A percentile compares a stretch with the other conserved stretches of the same genome.
These are phyloP conservation scores for Inonotus hispidus DNA, from an alignment of 1,284 basidiomycete genomes.

Conservation along the genomic window DNA sequence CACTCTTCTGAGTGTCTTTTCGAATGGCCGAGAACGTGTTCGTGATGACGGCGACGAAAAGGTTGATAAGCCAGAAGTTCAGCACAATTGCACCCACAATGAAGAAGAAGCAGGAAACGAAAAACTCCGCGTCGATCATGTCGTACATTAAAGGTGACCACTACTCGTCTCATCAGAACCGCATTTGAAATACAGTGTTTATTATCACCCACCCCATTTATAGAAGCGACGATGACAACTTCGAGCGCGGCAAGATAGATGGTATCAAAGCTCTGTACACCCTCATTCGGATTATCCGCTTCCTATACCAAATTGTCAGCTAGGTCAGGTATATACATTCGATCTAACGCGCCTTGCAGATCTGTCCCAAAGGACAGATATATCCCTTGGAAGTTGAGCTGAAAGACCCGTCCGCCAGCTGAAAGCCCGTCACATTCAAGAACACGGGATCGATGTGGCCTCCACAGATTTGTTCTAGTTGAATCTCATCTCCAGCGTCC, in stretches of 20 bases:
- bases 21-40: constrained; percentile 92
- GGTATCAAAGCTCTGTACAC: constrained; percentile 86
- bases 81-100: constrained; percentile 79
- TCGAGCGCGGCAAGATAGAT: constrained; percentile 82
- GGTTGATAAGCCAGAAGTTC: constrained; percentile 93
- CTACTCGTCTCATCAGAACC: constrained; percentile 29
- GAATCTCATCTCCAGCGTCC: constrained; percentile 45
- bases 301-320: constrained; percentile 36
- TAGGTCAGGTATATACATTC: neutral
- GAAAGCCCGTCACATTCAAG: constrained; percentile 42
- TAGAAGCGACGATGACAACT: constrained; percentile 81
- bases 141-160: constrained; percentile 85
- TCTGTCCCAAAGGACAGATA: constrained; percentile 78
- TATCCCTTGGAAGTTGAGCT: constrained; percentile 54
- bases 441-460: constrained; percentile 64
- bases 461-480: constrained; percentile 65
- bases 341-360: constrained; percentile 54
- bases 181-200: neutral
- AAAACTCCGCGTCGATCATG: constrained; percentile 91
- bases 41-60: constrained; percentile 95
- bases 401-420: constrained; percentile 34
- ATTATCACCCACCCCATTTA: constrained; percentile 55
- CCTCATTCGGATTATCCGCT: constrained; percentile 57
- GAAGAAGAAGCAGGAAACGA: constrained; percentile 84
- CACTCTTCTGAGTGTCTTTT: constrained; percentile 85